Percentiles rank a stretch among this genome's conserved stretches.
Evolutionary conservation across 164 flowering plant genomes (phyloP).

Genomic region (Aristolochia fimbriata): DNA sequence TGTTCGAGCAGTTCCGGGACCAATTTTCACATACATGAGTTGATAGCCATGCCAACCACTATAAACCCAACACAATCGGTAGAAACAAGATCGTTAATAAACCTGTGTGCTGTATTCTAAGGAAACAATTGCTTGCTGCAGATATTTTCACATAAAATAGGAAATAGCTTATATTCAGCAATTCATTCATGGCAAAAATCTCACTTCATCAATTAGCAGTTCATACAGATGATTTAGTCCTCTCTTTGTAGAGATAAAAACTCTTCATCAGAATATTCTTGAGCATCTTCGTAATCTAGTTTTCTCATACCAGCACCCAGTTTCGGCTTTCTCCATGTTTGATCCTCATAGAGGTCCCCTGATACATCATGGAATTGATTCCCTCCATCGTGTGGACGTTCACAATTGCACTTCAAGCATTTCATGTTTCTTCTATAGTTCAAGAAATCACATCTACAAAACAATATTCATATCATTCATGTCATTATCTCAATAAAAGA

Average conservation of each 20-base stretch:
- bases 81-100: no score
- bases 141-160: no score
- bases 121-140: no score
- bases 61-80: no score
- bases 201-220: neutral
- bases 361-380: slow-evolving; percentile 23
- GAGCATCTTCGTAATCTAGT: neutral
- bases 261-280: neutral
- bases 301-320: neutral
- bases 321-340: slow-evolving; percentile 28
- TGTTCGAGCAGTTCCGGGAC: no score
- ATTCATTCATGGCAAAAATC: no score
- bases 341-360: slow-evolving; percentile 27
- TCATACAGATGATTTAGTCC: neutral
- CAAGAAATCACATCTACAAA: slow-evolving; percentile 67
- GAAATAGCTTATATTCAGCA: no score
- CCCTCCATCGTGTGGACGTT: slow-evolving; percentile 31
- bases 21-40: no score
- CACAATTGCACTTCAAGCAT: slow-evolving; percentile 57
- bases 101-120: no score
- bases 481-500: neutral
- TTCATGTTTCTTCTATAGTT: slow-evolving; percentile 47
- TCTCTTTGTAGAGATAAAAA: neutral
- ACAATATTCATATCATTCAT: neutral
- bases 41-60: no score